phyloP scores from a whole-genome alignment of 2,329 filamentous ascomycete species.

The Neopestalotiopsis sp. region DNA sequence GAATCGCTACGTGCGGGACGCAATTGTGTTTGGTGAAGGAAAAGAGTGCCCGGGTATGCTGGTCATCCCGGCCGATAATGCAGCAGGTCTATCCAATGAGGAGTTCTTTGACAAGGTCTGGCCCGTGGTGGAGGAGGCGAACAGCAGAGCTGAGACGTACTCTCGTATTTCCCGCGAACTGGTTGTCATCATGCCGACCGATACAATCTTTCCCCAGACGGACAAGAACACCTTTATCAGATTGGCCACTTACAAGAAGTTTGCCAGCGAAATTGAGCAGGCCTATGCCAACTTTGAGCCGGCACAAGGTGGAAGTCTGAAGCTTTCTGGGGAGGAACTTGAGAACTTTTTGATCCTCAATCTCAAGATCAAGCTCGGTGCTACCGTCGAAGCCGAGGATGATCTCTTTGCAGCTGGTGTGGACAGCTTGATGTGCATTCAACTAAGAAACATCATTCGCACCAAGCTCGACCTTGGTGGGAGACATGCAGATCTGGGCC shows the following conservation, averaged over 20 bases:
- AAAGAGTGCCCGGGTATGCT: neutral
- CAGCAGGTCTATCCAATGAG: slow-evolving; percentile 44
- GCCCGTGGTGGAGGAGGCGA: slow-evolving; percentile 56
- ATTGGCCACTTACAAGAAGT: neutral
- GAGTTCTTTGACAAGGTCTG: slow-evolving; percentile 54
- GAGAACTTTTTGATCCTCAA: neutral
- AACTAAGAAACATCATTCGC: neutral
- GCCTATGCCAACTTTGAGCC: neutral
- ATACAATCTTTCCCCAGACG: neutral
- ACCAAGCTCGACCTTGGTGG: neutral
- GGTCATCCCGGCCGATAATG: slow-evolving; percentile 40
- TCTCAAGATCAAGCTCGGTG: neutral
- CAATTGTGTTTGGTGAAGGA: slow-evolving; percentile 26
- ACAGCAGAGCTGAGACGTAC: slow-evolving; percentile 56
- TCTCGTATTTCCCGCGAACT: slow-evolving; percentile 54
- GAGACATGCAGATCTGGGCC: neutral
- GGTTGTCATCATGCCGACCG: slow-evolving; percentile 37
- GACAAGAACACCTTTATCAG: neutral
- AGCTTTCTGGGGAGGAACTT: neutral
- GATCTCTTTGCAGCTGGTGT: neutral
- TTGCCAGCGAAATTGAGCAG: neutral
- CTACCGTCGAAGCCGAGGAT: neutral
- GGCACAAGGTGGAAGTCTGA: neutral
- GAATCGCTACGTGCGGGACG: slow-evolving; percentile 58
- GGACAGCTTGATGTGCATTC: neutral